These are phyloP conservation scores for Crithidia fasciculata DNA, from an alignment of 208 protist species.

Conservation along the genomic window DNA sequence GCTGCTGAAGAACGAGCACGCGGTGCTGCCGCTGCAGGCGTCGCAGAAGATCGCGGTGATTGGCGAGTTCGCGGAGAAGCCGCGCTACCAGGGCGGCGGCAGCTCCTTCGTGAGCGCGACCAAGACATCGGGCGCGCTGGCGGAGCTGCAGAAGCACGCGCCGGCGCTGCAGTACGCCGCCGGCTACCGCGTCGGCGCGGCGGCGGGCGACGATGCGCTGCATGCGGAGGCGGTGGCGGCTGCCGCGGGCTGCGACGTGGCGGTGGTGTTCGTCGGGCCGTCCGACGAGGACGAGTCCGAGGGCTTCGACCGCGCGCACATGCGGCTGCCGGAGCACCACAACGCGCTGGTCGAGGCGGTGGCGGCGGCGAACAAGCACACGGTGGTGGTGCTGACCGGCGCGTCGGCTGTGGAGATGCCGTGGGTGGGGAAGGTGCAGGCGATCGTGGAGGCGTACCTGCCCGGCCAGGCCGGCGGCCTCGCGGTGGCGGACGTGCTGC, in stretches of 20 bases:
- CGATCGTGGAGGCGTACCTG: conserved; percentile 17
- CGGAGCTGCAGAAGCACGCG: conserved; percentile 4
- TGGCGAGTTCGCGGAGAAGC: conserved; percentile 18
- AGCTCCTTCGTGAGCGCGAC: conserved; percentile 12
- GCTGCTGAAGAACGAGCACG: conserved; percentile 58
- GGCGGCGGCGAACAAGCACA: conserved; percentile 6
- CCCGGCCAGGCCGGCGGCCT: conserved; percentile 2
- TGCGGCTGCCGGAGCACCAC: conserved; percentile 13
- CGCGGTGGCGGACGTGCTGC: conserved; percentile 12
- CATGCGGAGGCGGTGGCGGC: conserved; percentile 2
- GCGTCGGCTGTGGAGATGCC: conserved; percentile 14
- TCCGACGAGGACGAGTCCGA: conserved; percentile 6
- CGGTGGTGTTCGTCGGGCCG: conserved; percentile 9
- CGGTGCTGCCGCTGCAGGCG: conserved; percentile 21
- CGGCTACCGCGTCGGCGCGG: neutral
- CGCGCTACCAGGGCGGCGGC: conserved; percentile 38
- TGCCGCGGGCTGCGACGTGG: conserved; percentile 4
- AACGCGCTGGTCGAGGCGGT: conserved; percentile 12
- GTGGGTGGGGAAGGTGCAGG: conserved; percentile 7
- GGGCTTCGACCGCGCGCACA: conserved; percentile 14
- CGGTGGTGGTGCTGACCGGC: conserved; percentile 12
- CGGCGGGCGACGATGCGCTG: neutral
- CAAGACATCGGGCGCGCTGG: neutral
- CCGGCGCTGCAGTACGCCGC: conserved; percentile 5
- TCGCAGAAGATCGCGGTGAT: conserved; percentile 25